Evolutionary conservation across 2,329 filamentous ascomycete genomes (phyloP).

Genomic region (Aspergillus neoniger): DNA sequence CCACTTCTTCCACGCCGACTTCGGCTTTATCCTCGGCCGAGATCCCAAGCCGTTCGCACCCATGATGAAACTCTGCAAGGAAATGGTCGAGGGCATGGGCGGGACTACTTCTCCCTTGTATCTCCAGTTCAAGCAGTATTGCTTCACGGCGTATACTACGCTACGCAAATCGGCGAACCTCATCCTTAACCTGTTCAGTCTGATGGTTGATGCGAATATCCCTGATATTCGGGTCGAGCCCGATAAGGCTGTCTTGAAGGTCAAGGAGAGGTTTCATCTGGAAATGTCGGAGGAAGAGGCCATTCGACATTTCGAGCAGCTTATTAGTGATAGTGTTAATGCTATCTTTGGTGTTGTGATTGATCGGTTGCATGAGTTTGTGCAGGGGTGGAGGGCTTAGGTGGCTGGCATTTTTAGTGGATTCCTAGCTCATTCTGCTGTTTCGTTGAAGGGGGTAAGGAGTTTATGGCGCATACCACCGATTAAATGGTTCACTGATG

Average conservation of each 20-base stretch:
- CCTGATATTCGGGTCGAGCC: conserved; percentile 91
- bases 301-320: conserved; percentile 78
- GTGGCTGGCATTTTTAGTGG: background rate
- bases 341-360: conserved; percentile 92
- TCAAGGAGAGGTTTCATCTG: conserved; percentile 89
- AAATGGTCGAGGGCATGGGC: conserved; percentile 99
- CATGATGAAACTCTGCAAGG: conserved; percentile 92
- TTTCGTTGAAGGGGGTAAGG: no score
- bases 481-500: no score
- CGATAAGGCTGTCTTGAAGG: conserved; percentile 91
- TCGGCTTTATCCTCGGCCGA: conserved; percentile 94
- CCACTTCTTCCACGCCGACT: conserved; percentile 98
- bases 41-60: conserved; percentile 98
- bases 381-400: conserved; percentile 83
- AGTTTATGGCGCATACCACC: no score
- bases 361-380: conserved; percentile 89
- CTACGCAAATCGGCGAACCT: conserved; percentile 86
- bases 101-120: conserved; percentile 80
- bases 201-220: conserved; percentile 98
- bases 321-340: conserved; percentile 88
- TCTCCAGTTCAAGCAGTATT: conserved; percentile 88
- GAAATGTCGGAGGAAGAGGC: conserved; percentile 92
- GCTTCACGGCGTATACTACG: conserved; percentile 90
- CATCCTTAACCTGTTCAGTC: conserved; percentile 89
- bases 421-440: no score